A percentile compares a stretch with the other conserved stretches of the same genome.
Conservation (phyloP, 768 basidiomycete species). For the Leccinum rimulosum region DNA sequence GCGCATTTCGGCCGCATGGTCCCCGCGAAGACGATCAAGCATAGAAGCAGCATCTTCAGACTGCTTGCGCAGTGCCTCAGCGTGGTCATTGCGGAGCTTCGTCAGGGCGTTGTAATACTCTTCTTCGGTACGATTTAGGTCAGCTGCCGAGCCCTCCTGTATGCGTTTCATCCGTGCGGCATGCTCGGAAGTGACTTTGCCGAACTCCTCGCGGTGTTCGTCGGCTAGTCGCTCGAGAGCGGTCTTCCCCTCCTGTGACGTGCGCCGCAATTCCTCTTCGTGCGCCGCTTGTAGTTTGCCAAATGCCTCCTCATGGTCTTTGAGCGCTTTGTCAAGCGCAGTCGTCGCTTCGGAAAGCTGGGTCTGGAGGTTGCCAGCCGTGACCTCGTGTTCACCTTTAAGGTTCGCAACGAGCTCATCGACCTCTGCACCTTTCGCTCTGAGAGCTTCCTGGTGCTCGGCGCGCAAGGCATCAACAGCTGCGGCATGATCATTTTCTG, state of each 20-base stretch:
- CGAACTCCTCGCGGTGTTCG: slow-evolving; percentile 53
- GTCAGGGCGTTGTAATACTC: slow-evolving; percentile 81
- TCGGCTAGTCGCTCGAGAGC: slow-evolving; percentile 45
- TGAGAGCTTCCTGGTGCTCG: slow-evolving; percentile 45
- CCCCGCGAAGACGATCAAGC: slow-evolving; percentile 70
- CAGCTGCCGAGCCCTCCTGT: slow-evolving; percentile 54
- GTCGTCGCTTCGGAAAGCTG: slow-evolving; percentile 45
- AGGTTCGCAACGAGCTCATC: slow-evolving; percentile 42
- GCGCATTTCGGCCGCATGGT: slow-evolving; percentile 71
- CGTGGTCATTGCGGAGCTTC: slow-evolving; percentile 72
- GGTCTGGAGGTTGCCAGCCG: slow-evolving; percentile 37
- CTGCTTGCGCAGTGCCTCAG: slow-evolving; percentile 59
- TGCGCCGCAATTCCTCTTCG: slow-evolving; percentile 49
- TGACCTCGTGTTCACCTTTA: slow-evolving; percentile 47
- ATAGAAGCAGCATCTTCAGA: slow-evolving; percentile 56
- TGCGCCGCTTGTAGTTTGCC: slow-evolving; percentile 56
- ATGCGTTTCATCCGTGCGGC: slow-evolving; percentile 54
- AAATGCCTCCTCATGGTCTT: slow-evolving; percentile 60
- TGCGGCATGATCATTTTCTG: slow-evolving; percentile 47
- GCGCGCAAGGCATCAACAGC: slow-evolving; percentile 47
- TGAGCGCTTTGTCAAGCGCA: slow-evolving; percentile 45
- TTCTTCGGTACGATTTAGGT: slow-evolving; percentile 68
- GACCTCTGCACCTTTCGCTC: slow-evolving; percentile 40
- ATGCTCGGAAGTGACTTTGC: slow-evolving; percentile 52
- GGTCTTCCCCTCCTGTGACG: slow-evolving; percentile 53